Evolutionary conservation across 2,329 filamentous ascomycete species (phyloP).

Genomic region (Penicillium digitatum): DNA sequence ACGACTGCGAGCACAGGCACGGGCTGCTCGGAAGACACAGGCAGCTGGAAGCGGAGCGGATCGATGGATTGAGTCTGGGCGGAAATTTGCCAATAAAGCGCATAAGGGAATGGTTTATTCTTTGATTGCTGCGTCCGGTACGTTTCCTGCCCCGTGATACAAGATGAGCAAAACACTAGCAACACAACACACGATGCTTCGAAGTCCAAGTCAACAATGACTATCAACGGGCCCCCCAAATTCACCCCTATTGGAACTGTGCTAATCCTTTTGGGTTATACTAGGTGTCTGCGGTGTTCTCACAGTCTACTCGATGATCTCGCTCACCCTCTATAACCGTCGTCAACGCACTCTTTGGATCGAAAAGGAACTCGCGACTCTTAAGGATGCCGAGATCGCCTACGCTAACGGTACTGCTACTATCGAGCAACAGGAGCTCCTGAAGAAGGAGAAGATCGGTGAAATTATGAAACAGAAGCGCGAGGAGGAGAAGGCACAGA

Average conservation of each 20-base stretch:
- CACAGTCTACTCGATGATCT: conserved; percentile 61
- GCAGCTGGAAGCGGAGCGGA: conserved; percentile 54
- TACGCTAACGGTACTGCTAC: conserved; percentile 40
- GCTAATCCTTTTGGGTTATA: conserved; percentile 2
- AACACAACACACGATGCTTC: not conserved
- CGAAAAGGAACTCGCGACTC: conserved; percentile 44
- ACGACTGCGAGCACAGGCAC: conserved; percentile 63
- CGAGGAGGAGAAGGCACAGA: conserved; percentile 39
- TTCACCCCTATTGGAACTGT: not conserved
- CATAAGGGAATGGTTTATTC: conserved; percentile 58
- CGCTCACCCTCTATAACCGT: conserved; percentile 65
- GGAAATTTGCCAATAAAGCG: conserved; percentile 57
- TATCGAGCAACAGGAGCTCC: conserved; percentile 41
- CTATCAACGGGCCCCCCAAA: not conserved
- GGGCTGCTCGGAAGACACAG: conserved; percentile 60
- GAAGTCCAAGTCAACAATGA: not conserved
- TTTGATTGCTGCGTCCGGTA: conserved; percentile 61
- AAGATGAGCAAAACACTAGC: not conserved
- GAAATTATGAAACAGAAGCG: conserved; percentile 41
- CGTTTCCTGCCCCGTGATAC: conserved; percentile 17
- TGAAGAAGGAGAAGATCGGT: conserved; percentile 45
- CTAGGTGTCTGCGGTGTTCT: conserved; percentile 58
- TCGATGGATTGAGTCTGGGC: conserved; percentile 50
- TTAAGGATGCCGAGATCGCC: conserved; percentile 44
- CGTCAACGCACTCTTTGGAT: conserved; percentile 61